phyloP scores from a whole-genome alignment of 352 stramenopile genomes.

The Elongisporangium anandrum region DNA sequence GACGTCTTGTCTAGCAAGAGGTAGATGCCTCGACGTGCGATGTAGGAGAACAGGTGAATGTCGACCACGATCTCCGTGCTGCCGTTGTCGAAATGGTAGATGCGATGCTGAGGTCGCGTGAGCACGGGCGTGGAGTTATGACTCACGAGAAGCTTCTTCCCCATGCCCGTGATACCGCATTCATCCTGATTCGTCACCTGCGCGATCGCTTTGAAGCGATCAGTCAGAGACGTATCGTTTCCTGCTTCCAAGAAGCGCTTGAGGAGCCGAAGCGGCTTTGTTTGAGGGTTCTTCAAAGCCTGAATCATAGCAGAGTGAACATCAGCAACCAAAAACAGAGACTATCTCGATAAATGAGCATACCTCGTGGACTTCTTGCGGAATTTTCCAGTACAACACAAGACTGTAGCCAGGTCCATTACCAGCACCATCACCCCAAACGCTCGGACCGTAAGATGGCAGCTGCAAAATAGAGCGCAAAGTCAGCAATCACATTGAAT shows the following conservation, averaged over 20 bases:
- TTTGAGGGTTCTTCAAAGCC: slow-evolving; percentile 55
- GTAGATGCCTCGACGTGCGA: slow-evolving; percentile 75
- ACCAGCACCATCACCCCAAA: slow-evolving; percentile 60
- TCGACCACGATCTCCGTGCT: slow-evolving; percentile 78
- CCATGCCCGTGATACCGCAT: slow-evolving; percentile 70
- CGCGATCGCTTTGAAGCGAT: slow-evolving; percentile 84
- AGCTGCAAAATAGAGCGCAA: slow-evolving; percentile 20
- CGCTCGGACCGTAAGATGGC: slow-evolving; percentile 66
- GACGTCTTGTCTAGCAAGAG: slow-evolving; percentile 73
- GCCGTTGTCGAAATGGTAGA: slow-evolving; percentile 69
- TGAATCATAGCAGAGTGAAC: slow-evolving; percentile 10
- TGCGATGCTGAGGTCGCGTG: slow-evolving; percentile 78
- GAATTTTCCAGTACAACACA: slow-evolving; percentile 81
- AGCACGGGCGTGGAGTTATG: slow-evolving; percentile 83
- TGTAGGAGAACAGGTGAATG: slow-evolving; percentile 81
- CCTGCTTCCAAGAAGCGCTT: slow-evolving; percentile 70
- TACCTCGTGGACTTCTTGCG: slow-evolving; percentile 52
- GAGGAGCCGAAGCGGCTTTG: slow-evolving; percentile 50
- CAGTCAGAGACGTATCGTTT: slow-evolving; percentile 59
- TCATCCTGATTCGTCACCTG: slow-evolving; percentile 85
- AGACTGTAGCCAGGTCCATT: slow-evolving; percentile 74
- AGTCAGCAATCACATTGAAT: too few relatives aligned
- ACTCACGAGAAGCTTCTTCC: slow-evolving; percentile 70
- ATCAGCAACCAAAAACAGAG: background rate
- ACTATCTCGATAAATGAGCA: background rate